phyloP scores from a whole-genome alignment of 495 filamentous ascomycete genomes.

The Podospora sp. region DNA sequence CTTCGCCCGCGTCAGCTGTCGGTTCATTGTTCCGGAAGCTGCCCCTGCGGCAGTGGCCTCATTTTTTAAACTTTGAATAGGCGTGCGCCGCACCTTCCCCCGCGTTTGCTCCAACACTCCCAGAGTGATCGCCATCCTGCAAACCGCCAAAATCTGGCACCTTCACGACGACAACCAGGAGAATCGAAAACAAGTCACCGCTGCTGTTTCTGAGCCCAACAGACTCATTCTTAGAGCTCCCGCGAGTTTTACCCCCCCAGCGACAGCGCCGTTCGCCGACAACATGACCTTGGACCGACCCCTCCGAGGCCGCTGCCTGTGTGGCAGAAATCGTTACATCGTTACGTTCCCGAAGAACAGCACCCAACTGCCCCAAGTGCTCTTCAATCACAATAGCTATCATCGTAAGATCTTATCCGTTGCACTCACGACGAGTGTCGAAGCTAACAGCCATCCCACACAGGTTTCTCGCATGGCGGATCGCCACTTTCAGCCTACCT shows the following conservation, averaged over 20 bases:
- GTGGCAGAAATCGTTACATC: conserved; percentile 81
- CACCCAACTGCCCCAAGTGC: conserved; percentile 55
- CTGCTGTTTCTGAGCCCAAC: not conserved
- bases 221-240: not conserved
- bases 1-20: not conserved
- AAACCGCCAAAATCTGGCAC: not conserved
- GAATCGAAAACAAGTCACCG: not conserved
- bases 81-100: not conserved
- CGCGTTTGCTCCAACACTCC: not conserved
- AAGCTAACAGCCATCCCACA: not conserved
- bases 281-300: conserved; percentile 53
- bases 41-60: not conserved
- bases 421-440: conserved; percentile 9
- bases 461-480: conserved; percentile 68
- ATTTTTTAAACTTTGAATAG: not conserved
- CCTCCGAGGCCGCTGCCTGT: conserved; percentile 77
- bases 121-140: not conserved
- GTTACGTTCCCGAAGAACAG: conserved; percentile 65
- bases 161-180: not conserved
- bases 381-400: conserved; percentile 66
- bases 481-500: conserved; percentile 72
- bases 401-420: conserved; percentile 57
- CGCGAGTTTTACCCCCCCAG: not conserved
- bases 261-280: not conserved
- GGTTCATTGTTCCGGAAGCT: not conserved